phyloP scores from a whole-genome alignment of 2,329 filamentous ascomycete species.

The Apiospora rasikravindrae region DNA sequence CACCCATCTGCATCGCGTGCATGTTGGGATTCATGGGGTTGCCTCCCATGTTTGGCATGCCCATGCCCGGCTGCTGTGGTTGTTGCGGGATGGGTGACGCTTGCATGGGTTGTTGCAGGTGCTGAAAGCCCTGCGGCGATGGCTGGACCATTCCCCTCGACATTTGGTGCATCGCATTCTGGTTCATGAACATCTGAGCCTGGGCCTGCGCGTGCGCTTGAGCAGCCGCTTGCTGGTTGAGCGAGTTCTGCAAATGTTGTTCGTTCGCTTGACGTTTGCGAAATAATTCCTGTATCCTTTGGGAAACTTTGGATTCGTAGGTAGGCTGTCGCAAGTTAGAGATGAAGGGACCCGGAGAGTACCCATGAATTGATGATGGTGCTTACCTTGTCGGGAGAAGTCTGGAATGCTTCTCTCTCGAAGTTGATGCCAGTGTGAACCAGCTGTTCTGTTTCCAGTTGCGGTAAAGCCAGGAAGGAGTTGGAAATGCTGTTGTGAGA shows the following conservation, averaged over 20 bases:
- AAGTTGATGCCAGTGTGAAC: slow-evolving; percentile 49
- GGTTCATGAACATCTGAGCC: slow-evolving; percentile 57
- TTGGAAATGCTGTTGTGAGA: slow-evolving; percentile 55
- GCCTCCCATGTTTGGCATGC: slow-evolving; percentile 46
- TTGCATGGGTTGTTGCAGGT: slow-evolving; percentile 65
- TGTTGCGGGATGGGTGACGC: slow-evolving; percentile 57
- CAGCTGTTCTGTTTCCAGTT: slow-evolving; percentile 47
- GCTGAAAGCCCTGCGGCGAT: slow-evolving; percentile 60
- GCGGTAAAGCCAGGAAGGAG: slow-evolving; percentile 51
- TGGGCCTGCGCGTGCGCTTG: slow-evolving; percentile 45
- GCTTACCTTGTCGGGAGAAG: slow-evolving; percentile 55
- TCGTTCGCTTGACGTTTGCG: slow-evolving; percentile 57
- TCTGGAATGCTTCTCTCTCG: slow-evolving; percentile 54
- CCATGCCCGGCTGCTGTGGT: slow-evolving; percentile 45
- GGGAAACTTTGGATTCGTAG: slow-evolving; percentile 55
- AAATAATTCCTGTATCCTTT: slow-evolving; percentile 54
- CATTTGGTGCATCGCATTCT: slow-evolving; percentile 56
- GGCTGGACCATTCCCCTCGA: slow-evolving; percentile 56
- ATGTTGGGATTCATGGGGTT: slow-evolving; percentile 37
- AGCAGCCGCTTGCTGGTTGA: slow-evolving; percentile 50
- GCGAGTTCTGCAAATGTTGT: slow-evolving; percentile 53
- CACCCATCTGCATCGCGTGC: slow-evolving; percentile 45
- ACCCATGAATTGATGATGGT: neutral
- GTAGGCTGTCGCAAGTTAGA: slow-evolving; percentile 42
- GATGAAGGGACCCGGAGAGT: neutral